Evolutionary conservation across 2,329 filamentous ascomycete species (phyloP), one percentile per base, ranked within the genome.

Genomic region (Beauveria pseudobassiana): DNA sequence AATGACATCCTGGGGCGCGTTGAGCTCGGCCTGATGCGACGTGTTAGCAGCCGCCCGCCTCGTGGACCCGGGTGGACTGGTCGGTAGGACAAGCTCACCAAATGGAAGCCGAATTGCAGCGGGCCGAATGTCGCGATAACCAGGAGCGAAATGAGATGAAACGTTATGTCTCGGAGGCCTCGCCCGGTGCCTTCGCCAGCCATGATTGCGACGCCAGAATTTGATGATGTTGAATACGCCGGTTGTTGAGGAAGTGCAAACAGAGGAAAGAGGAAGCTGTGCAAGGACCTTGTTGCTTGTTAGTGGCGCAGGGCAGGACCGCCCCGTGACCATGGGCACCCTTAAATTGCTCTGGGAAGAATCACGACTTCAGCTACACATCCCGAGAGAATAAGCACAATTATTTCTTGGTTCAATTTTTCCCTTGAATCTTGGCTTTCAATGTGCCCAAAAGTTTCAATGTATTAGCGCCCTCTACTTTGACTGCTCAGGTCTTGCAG

Each of bases 1-100:
- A 69, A 99, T 89, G 69, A 96, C 91, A 79, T 93, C 88, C 81
- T 97, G 88, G 9, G 95, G 95, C 9, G 93, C 91, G 74, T 99
- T 99, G 65, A 99, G 84, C 74, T 98, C 95, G 68, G 92, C 90
- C 93, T 74, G 48, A 56, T 16, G 38, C 59, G 8, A 24, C 63
- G 59, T 6, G 34, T 63, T 63, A 67, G 22, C 59, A 58, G 63
- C 59, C 46, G 30, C 53, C 22, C 34, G 63, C n/a, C 10, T 49
- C 34, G 34, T 38, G 45, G 12, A 34, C 38, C 20, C 18, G 26
- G 38, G 50, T 28, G 55, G 55, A 20, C n/a, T 22, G 45, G 46
- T 5, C 16, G 26, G 54, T n/a, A 59, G 34, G 20, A 12, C n/a
- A 61, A 34, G 70, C 77, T 70, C 82, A 95, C 92, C 72, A 98